Evolutionary conservation across 176 grass and related monocot species (phyloP).

Genomic region (maize (Zea mays)): DNA sequence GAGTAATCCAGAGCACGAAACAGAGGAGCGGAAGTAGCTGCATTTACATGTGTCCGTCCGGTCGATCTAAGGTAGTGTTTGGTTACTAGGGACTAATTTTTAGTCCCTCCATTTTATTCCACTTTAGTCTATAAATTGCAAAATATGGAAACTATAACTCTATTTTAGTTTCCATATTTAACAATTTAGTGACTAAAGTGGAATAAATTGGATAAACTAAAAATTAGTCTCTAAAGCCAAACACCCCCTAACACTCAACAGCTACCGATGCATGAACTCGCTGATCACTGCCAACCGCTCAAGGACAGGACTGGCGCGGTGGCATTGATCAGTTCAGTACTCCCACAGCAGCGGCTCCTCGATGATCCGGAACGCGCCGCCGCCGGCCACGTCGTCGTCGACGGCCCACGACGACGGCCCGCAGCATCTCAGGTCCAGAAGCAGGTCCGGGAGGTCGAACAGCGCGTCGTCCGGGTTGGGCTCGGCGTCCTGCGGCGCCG

Average conservation of each 20-base stretch:
- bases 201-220: too few species aligned
- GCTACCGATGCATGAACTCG: too few species aligned
- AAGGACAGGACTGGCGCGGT: background rate
- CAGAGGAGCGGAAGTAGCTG: background rate
- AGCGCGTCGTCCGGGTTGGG: slow-evolving; percentile 53
- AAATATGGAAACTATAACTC: too few species aligned
- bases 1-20: too few species aligned
- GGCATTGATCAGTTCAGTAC: slow-evolving; percentile 52
- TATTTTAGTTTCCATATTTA: too few species aligned
- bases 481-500: background rate
- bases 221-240: too few species aligned
- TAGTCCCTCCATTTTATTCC: too few species aligned
- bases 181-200: too few species aligned
- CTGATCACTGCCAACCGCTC: background rate
- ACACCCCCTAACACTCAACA: background rate
- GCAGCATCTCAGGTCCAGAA: slow-evolving; percentile 78
- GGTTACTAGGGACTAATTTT: too few species aligned
- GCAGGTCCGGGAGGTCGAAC: slow-evolving; percentile 86
- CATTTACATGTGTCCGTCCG: slow-evolving; percentile 36
- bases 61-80: too few species aligned
- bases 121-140: too few species aligned
- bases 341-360: slow-evolving; percentile 84
- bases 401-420: slow-evolving; percentile 52
- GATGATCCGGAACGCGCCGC: slow-evolving; percentile 54
- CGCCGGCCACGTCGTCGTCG: slow-evolving; percentile 39